Percentiles rank a stretch among this genome's conserved stretches.
Evolutionary conservation across 2,329 filamentous ascomycete genomes (phyloP).

Genomic region (Chaetomiaceae sp.): DNA sequence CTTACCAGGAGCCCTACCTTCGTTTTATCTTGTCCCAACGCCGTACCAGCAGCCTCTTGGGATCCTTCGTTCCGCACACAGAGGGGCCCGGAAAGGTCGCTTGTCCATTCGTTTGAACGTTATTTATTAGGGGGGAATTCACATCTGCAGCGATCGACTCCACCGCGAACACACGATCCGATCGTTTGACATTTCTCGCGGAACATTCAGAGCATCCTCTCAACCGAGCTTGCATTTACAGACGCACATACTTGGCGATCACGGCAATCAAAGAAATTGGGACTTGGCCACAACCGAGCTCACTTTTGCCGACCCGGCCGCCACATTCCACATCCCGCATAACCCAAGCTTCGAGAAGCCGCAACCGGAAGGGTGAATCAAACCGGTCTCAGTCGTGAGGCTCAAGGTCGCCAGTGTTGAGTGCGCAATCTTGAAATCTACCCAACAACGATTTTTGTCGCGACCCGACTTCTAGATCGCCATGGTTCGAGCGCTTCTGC

Average conservation of each 20-base stretch:
- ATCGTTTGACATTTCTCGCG: background rate
- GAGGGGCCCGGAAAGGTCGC: constrained; percentile 3
- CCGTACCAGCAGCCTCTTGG: background rate
- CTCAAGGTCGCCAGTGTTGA: constrained; percentile 10
- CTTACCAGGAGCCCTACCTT: constrained; percentile 1
- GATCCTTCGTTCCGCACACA: constrained; percentile 8
- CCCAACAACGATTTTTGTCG: background rate
- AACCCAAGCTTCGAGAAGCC: constrained; percentile 8
- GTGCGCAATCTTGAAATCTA: background rate
- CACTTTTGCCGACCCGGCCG: background rate
- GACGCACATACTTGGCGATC: background rate
- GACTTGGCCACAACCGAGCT: background rate
- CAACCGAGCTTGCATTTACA: background rate
- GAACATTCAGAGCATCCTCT: background rate
- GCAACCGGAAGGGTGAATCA: constrained; percentile 22
- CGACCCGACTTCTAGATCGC: background rate
- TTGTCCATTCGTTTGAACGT: constrained; percentile 17
- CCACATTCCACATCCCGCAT: constrained; percentile 19
- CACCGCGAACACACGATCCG: background rate
- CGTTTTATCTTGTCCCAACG: background rate
- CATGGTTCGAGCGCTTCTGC: constrained; percentile 29
- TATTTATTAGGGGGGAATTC: background rate
- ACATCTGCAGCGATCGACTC: background rate
- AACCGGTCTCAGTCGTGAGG: constrained; percentile 13
- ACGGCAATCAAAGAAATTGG: background rate